phyloP scores from a whole-genome alignment of 2,329 filamentous ascomycete species.

The Xylaria sp. region DNA sequence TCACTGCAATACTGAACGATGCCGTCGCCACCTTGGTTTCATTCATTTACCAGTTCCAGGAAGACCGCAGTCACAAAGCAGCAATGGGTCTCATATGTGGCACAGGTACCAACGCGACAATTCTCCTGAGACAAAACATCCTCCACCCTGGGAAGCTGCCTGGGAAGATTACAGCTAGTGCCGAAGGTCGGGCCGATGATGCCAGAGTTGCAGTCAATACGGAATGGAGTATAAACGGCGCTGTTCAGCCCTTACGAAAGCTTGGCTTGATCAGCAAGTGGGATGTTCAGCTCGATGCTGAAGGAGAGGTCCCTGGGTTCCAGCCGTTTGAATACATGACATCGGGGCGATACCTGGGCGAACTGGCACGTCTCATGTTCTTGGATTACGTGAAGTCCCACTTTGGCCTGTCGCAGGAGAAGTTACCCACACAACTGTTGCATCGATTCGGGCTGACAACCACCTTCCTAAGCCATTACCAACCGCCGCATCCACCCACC shows the following conservation, averaged over 20 bases:
- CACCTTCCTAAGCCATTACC: slow-evolving; percentile 73
- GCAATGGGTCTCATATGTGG: slow-evolving; percentile 83
- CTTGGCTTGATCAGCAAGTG: slow-evolving; percentile 70
- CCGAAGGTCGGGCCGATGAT: slow-evolving; percentile 52
- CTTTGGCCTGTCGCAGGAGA: slow-evolving; percentile 47
- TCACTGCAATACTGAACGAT: slow-evolving; percentile 81
- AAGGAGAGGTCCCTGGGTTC: slow-evolving; percentile 74
- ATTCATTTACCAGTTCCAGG: slow-evolving; percentile 73
- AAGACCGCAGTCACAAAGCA: slow-evolving; percentile 65
- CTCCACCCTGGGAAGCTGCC: slow-evolving; percentile 69
- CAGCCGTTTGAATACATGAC: slow-evolving; percentile 88
- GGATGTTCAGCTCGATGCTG: slow-evolving; percentile 70
- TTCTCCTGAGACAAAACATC: slow-evolving; percentile 68
- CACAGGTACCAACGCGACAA: slow-evolving; percentile 81
- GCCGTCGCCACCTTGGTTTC: slow-evolving; percentile 80
- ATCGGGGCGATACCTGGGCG: slow-evolving; percentile 76
- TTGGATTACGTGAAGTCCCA: slow-evolving; percentile 64
- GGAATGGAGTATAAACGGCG: slow-evolving; percentile 82
- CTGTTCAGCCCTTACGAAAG: slow-evolving; percentile 68
- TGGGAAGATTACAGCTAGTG: slow-evolving; percentile 54
- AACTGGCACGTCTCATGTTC: slow-evolving; percentile 74
- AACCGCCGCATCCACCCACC: slow-evolving; percentile 55
- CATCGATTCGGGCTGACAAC: slow-evolving; percentile 70
- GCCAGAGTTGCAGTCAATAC: slow-evolving; percentile 80
- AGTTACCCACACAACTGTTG: slow-evolving; percentile 61